phyloP scores from a whole-genome alignment of 202 grass and related monocot genomes.

The Cymbopogon flexuosus region DNA sequence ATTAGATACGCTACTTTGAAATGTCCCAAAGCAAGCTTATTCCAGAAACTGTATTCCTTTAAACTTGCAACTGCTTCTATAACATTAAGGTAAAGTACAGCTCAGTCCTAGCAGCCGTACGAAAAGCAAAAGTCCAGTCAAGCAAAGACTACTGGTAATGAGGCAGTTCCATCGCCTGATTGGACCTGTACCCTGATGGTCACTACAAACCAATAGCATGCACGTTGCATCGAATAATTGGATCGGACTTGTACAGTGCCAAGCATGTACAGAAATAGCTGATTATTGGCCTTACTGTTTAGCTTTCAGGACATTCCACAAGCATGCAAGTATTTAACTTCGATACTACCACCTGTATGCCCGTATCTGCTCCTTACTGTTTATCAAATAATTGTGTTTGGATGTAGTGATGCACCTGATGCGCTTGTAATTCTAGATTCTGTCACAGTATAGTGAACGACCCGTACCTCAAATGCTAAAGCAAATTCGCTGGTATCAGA shows the following conservation, averaged over 20 bases:
- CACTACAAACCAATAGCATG: background rate
- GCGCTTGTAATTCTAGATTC: background rate
- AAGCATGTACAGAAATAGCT: background rate
- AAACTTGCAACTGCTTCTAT: background rate
- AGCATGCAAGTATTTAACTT: slow-evolving; percentile 15
- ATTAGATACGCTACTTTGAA: background rate
- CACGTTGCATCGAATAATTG: slow-evolving; percentile 10
- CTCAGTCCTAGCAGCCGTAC: background rate
- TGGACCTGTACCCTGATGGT: background rate
- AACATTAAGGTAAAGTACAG: background rate
- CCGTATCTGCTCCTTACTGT: background rate
- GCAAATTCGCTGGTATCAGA: background rate
- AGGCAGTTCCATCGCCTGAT: background rate
- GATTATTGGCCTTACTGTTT: background rate
- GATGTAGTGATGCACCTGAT: background rate
- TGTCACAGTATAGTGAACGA: background rate
- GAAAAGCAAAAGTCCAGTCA: slow-evolving; percentile 6
- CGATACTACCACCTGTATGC: background rate
- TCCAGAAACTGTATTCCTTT: background rate
- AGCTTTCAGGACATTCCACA: background rate
- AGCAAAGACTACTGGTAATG: background rate
- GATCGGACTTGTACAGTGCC: background rate
- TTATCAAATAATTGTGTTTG: background rate
- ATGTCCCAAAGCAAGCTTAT: background rate
- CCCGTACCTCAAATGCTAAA: background rate